Percentiles rank a stretch among this genome's conserved stretches.
Conservation (phyloP, 2,329 filamentous ascomycete species). For the Sordariomycetes sp. region DNA sequence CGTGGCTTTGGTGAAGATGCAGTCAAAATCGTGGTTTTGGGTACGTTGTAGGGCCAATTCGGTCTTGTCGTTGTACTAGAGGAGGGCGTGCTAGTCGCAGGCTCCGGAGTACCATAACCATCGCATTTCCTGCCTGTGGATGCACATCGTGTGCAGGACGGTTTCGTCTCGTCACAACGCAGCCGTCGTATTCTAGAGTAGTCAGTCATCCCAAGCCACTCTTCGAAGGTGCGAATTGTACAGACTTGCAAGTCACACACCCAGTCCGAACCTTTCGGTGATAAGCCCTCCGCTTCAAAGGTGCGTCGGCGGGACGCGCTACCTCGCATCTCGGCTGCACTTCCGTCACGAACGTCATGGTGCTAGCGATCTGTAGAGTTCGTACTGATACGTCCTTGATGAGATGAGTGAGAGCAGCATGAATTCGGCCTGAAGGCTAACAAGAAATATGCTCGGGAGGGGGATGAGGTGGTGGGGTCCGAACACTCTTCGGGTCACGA, state of each 20-base stretch:
- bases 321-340: too few relatives aligned
- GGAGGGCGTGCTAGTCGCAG: background rate
- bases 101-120: conserved; percentile 14
- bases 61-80: background rate
- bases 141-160: conserved; percentile 16
- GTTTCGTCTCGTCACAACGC: conserved; percentile 23
- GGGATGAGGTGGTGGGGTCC: too few relatives aligned
- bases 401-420: too few relatives aligned
- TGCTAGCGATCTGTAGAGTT: too few relatives aligned
- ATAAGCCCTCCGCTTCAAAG: background rate
- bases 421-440: too few relatives aligned
- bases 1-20: background rate
- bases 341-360: too few relatives aligned
- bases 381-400: too few relatives aligned
- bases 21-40: too few relatives aligned
- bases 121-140: conserved; percentile 19
- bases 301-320: too few relatives aligned
- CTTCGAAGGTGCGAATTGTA: background rate
- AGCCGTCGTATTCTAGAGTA: conserved; percentile 22
- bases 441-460: too few relatives aligned
- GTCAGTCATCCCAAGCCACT: background rate
- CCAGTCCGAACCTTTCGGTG: background rate
- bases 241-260: background rate
- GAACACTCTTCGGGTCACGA: too few relatives aligned
- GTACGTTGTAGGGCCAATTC: too few relatives aligned